phyloP scores from a whole-genome alignment of 805 yeast species.

The Zygoascus tannicola region DNA sequence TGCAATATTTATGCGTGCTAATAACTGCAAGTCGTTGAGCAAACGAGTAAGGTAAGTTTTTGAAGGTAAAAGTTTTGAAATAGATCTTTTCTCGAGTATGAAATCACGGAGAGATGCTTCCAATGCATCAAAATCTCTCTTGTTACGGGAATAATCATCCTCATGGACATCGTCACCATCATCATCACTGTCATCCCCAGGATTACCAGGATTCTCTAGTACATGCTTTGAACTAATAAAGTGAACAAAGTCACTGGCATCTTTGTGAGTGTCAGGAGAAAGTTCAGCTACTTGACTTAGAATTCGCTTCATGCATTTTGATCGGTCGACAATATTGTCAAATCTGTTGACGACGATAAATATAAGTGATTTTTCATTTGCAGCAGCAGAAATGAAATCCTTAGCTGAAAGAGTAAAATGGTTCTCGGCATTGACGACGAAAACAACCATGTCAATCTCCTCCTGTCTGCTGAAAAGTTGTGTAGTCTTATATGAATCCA shows the following conservation, averaged over 20 bases:
- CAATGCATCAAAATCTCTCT: constrained; percentile 55
- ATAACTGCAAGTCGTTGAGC: constrained; percentile 49
- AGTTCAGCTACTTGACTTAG: constrained; percentile 75
- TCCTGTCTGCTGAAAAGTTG: constrained; percentile 94
- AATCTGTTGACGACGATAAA: constrained; percentile 91
- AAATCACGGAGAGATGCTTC: constrained; percentile 81
- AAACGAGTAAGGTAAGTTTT: constrained; percentile 73
- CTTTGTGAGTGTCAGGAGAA: constrained; percentile 87
- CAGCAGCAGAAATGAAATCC: constrained; percentile 84
- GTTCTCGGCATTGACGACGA: constrained; percentile 93
- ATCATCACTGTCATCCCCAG: constrained; percentile 32
- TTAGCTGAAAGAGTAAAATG: constrained; percentile 91
- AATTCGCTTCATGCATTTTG: constrained; percentile 66
- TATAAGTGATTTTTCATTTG: constrained; percentile 82
- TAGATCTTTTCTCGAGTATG: constrained; percentile 77
- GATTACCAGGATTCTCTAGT: constrained; percentile 29
- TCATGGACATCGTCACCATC: constrained; percentile 24
- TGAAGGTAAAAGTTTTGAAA: constrained; percentile 87
- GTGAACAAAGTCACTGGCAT: constrained; percentile 84
- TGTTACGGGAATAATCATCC: constrained; percentile 7
- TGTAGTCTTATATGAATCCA: constrained; percentile 89
- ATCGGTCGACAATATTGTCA: constrained; percentile 75
- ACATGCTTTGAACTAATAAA: constrained; percentile 65
- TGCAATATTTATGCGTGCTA: constrained; percentile 57
- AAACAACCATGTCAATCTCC: constrained; percentile 91